A percentile compares a stretch with the other conserved stretches of the same genome.
Evolutionary conservation across 352 stramenopile genomes (phyloP).

Genomic region (Hyaloperonospora arabidopsidis): DNA sequence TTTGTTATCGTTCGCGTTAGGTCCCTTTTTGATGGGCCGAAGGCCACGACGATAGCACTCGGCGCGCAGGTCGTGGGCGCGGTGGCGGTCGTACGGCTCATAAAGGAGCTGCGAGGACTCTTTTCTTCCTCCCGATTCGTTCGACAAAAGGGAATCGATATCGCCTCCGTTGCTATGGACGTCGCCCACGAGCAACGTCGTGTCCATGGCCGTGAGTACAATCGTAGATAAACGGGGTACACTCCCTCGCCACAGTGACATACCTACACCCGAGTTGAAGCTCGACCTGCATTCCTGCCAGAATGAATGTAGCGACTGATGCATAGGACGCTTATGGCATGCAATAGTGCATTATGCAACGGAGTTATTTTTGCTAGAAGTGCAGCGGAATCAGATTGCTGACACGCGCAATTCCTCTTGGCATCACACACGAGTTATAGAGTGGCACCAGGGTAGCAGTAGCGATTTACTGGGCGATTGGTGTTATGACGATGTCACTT

Average conservation of each 20-base stretch:
- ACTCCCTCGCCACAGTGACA: conserved; percentile 2
- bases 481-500: too few relatives aligned
- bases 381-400: too few relatives aligned
- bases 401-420: too few relatives aligned
- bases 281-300: conserved; percentile 1
- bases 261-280: conserved; percentile 1
- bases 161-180: conserved; percentile 42
- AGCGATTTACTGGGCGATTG: too few relatives aligned
- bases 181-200: conserved; percentile 28
- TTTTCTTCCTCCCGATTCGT: conserved; percentile 22
- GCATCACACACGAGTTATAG: too few relatives aligned
- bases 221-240: conserved; percentile 8
- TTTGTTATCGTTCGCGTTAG: conserved; percentile 83
- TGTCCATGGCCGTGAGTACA: conserved; percentile 10
- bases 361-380: too few relatives aligned
- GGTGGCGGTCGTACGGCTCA: conserved; percentile 71
- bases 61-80: conserved; percentile 62
- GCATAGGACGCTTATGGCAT: too few relatives aligned
- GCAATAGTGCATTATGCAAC: too few relatives aligned
- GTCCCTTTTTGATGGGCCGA: conserved; percentile 74
- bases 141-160: conserved; percentile 65
- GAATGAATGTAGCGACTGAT: neutral
- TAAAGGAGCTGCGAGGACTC: conserved; percentile 31
- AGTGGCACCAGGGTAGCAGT: too few relatives aligned
- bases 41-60: conserved; percentile 75